These are phyloP conservation scores for Saturnispora hagleri DNA, from an alignment of 805 yeast species.

Conservation along the genomic window DNA sequence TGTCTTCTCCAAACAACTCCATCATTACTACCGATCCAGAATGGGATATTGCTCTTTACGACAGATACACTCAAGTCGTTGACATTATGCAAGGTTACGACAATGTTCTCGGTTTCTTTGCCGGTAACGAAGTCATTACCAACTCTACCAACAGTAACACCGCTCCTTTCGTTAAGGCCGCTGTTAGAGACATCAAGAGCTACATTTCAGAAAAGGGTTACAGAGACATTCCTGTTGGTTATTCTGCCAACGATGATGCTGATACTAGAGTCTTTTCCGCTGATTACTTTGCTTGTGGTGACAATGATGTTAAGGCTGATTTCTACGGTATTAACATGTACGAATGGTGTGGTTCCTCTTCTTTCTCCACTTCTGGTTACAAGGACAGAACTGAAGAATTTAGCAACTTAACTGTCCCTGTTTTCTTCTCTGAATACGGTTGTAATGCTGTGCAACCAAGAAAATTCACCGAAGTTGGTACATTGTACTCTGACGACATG, in stretches of 20 bases:
- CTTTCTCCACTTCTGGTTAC: slow-evolving; percentile 58
- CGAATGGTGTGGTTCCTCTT: slow-evolving; percentile 75
- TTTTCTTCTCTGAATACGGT: slow-evolving; percentile 84
- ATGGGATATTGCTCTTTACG: slow-evolving; percentile 65
- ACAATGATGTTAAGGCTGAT: slow-evolving; percentile 53
- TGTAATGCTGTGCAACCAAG: slow-evolving; percentile 72
- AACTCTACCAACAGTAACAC: slow-evolving; percentile 76
- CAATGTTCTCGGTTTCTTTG: slow-evolving; percentile 88
- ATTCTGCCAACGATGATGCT: slow-evolving; percentile 83
- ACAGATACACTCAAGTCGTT: slow-evolving; percentile 73
- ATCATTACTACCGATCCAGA: slow-evolving; percentile 68
- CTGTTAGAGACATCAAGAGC: slow-evolving; percentile 77
- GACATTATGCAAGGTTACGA: slow-evolving; percentile 70
- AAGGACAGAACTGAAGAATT: slow-evolving; percentile 63
- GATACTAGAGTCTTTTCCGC: slow-evolving; percentile 74
- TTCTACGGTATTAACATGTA: slow-evolving; percentile 83
- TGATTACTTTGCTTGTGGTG: slow-evolving; percentile 80
- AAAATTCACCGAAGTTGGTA: slow-evolving; percentile 62
- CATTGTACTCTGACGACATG: slow-evolving; percentile 62
- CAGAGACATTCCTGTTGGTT: slow-evolving; percentile 86
- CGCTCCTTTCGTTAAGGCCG: slow-evolving; percentile 93
- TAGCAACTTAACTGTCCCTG: slow-evolving; percentile 63
- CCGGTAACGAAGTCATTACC: slow-evolving; percentile 95
- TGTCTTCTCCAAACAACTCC: slow-evolving; percentile 76
- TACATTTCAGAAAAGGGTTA: slow-evolving; percentile 61